Base-by-base conservation (phyloP, 257 asterid species). In the Nicotiana paniculata region DNA sequence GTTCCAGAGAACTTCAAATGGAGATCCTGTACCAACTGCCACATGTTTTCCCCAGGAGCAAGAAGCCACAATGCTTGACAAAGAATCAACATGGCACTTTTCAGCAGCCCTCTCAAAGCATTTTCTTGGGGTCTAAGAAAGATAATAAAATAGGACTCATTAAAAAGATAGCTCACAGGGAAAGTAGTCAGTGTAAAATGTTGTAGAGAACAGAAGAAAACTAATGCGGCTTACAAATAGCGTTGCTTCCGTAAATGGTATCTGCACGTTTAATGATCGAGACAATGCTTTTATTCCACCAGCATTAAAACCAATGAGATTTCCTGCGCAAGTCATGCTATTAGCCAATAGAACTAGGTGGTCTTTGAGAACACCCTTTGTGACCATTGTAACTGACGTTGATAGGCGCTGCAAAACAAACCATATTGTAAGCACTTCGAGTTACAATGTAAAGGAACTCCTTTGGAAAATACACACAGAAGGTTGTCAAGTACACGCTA, bases 41-140 rank as follows among this genome's bases (percentile, higher is more conserved):
- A 93, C 99, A 77, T 91, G 93, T 83, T 93, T 96, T 15, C 99
- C 99, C 99, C 99, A 96, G 67, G 98, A 94, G 90, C 99, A 96
- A 75, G 99, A 94, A 54, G 92, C 98, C 85, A 96, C 99, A 82
- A 93, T 88, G 83, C 97, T 93, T 43, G 99, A 88, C 83, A 96
- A 84, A 80, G 91, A 87, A 84, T 96, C 99, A 32, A 89, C 91
- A 82, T 96, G 91, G 86, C 98, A 91, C 87, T 96, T 96, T 84
- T 96, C 99, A 78, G 99, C 98, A 81, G 99, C 98, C 90, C 88
- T 94, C 81, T 96, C 99, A 84, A 96, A 96, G 88, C 97, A 90
- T 87, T 90, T 93, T 85, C 97, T 85, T 24, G 99, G 99, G 80
- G 99, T 95, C 99, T 96, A 88, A 39, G 63, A 74, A 65, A 67